A percentile compares a stretch with the other conserved stretches of the same genome.
phyloP scores from a whole-genome alignment of 148 eudicot species.

The Amaranthus cruentus region DNA sequence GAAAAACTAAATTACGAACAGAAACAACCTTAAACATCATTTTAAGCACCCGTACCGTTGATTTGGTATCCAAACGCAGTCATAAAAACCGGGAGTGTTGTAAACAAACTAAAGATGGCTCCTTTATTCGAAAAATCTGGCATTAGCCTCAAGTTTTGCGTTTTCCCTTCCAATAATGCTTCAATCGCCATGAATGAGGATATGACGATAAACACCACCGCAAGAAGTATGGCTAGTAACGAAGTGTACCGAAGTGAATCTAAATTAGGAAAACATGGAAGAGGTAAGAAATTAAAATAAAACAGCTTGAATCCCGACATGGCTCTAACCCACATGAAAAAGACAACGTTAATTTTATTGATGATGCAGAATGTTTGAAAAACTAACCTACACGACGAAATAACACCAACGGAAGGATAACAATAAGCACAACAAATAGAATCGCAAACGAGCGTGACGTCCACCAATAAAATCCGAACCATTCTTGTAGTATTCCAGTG shows the following conservation, averaged over 20 bases:
- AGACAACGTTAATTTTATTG: neutral
- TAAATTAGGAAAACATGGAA: slow-evolving; percentile 31
- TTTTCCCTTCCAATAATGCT: slow-evolving; percentile 59
- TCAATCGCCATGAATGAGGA: slow-evolving; percentile 69
- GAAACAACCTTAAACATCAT: neutral
- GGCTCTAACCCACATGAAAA: neutral
- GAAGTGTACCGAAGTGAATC: slow-evolving; percentile 89
- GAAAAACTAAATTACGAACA: too few relatives aligned
- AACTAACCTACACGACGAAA: slow-evolving; percentile 77
- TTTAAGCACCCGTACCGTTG: slow-evolving; percentile 44
- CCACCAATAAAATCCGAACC: slow-evolving; percentile 99
- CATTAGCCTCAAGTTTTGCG: slow-evolving; percentile 47
- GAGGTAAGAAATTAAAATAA: slow-evolving; percentile 5
- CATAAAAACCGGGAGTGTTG: slow-evolving; percentile 78
- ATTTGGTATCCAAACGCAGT: slow-evolving; percentile 86
- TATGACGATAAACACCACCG: slow-evolving; percentile 69
- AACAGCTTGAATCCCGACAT: neutral
- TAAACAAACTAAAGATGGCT: slow-evolving; percentile 53
- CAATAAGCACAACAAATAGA: slow-evolving; percentile 43
- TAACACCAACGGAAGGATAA: slow-evolving; percentile 73
- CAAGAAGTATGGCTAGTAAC: slow-evolving; percentile 74
- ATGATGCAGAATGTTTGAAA: neutral
- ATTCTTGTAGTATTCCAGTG: slow-evolving; percentile 81
- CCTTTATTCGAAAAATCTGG: slow-evolving; percentile 62
- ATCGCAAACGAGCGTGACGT: slow-evolving; percentile 73